phyloP scores from a whole-genome alignment of 2,329 filamentous ascomycete genomes.

The Nemania bipapillata region DNA sequence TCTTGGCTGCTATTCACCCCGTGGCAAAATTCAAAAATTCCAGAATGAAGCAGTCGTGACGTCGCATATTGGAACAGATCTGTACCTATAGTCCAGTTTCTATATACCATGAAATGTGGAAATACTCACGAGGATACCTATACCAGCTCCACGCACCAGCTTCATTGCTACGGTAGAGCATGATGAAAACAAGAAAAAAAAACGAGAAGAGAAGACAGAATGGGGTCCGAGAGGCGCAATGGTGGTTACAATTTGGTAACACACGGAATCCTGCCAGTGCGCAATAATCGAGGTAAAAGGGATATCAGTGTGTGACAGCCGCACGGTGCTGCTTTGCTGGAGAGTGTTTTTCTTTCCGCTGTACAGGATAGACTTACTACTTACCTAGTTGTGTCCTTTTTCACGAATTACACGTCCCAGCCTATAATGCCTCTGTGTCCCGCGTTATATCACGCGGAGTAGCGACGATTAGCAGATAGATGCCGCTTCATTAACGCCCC shows the following conservation, averaged over 20 bases:
- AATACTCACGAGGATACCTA: background rate
- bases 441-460: slow-evolving; percentile 30
- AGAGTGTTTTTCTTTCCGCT: background rate
- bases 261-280: background rate
- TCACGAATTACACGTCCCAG: slow-evolving; percentile 21
- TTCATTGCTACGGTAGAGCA: background rate
- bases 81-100: background rate
- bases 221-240: background rate
- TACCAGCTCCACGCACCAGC: background rate
- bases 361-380: slow-evolving; percentile 1
- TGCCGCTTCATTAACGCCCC: slow-evolving; percentile 35
- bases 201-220: background rate
- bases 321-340: slow-evolving; percentile 32
- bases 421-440: slow-evolving; percentile 25
- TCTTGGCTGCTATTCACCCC: slow-evolving; percentile 15
- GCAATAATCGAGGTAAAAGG: background rate
- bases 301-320: slow-evolving; percentile 22
- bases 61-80: background rate
- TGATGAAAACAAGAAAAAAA: background rate
- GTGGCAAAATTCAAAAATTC: slow-evolving; percentile 23
- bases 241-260: slow-evolving; percentile 30
- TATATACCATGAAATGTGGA: background rate
- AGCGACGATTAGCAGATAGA: slow-evolving; percentile 19
- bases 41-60: slow-evolving; percentile 9
- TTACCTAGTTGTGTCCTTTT: no score